A percentile compares a stretch with the other conserved stretches of the same genome.
Conservation (phyloP, 495 filamentous ascomycete species). For the Trichodelitschia bisporula region DNA sequence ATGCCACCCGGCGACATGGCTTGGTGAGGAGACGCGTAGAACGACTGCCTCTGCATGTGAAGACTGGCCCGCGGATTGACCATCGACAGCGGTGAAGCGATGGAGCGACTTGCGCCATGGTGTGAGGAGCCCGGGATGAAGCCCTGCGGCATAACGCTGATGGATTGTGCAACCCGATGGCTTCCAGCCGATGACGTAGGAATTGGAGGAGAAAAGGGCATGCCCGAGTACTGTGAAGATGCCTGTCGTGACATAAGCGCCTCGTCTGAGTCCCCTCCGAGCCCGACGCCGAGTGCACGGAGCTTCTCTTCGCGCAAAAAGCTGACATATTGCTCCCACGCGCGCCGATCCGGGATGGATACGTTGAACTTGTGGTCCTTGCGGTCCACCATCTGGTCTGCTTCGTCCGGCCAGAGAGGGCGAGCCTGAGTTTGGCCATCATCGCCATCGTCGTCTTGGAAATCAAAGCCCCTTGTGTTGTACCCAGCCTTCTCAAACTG, state of each 20-base stretch:
- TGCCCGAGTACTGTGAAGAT: conserved; percentile 34
- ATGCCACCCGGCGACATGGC: conserved; percentile 7
- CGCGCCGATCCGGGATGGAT: conserved; percentile 48
- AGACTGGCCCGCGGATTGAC: conserved; percentile 12
- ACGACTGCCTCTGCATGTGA: conserved; percentile 18
- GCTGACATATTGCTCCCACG: conserved; percentile 68
- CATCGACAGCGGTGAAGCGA: conserved; percentile 15
- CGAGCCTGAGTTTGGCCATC: conserved; percentile 35
- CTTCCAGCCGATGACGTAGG: conserved; percentile 40
- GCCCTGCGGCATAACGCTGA: conserved; percentile 2
- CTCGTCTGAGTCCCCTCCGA: conserved; percentile 40
- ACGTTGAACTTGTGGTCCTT: conserved; percentile 28
- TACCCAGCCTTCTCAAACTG: conserved; percentile 57
- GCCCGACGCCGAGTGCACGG: conserved; percentile 62
- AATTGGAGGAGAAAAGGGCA: conserved; percentile 52
- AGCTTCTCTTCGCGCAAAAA: conserved; percentile 72
- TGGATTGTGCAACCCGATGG: conserved; percentile 13
- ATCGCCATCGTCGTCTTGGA: background rate
- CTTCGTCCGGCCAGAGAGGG: conserved; percentile 34
- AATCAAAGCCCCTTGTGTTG: conserved; percentile 40
- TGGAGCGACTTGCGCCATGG: conserved; percentile 11
- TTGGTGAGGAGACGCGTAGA: conserved; percentile 12
- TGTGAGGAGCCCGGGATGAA: conserved; percentile 9
- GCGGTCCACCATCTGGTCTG: conserved; percentile 29
- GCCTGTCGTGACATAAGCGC: conserved; percentile 24